Percentiles rank a stretch among this genome's conserved stretches.
Conservation (phyloP, 306 rosid genomes). For the Corylus avellana region DNA sequence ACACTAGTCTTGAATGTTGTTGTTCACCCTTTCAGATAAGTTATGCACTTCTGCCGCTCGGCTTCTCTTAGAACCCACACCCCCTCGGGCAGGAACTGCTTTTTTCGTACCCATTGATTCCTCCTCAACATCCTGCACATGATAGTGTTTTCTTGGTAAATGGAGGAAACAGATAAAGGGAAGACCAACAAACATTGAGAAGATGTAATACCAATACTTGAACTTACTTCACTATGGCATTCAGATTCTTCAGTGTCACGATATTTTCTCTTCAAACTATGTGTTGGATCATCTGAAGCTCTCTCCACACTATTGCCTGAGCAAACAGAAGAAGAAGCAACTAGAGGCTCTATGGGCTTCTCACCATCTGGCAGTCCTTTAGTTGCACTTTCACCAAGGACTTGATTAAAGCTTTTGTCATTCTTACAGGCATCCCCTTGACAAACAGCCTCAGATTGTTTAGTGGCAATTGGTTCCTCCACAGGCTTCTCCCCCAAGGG, state of each 20-base stretch:
- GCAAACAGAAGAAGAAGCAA: constrained; percentile 75
- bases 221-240: constrained; percentile 82
- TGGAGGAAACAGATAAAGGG: constrained; percentile 14
- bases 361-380: constrained; percentile 43
- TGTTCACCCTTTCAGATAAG: constrained; percentile 87
- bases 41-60: constrained; percentile 91
- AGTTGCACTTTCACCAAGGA: constrained; percentile 42
- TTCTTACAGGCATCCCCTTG: constrained; percentile 45
- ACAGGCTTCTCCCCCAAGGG: constrained; percentile 43
- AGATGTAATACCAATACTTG: constrained; percentile 23
- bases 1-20: constrained; percentile 20
- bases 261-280: constrained; percentile 54
- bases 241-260: constrained; percentile 79
- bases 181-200: constrained; percentile 18
- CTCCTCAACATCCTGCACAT: constrained; percentile 71
- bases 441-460: constrained; percentile 46
- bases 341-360: constrained; percentile 47
- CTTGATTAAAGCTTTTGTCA: constrained; percentile 43
- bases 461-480: constrained; percentile 47
- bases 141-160: constrained; percentile 35
- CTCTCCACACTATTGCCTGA: constrained; percentile 67
- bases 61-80: constrained; percentile 66
- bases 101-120: constrained; percentile 61
- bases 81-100: constrained; percentile 37
- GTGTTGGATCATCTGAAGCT: constrained; percentile 42